Percentiles rank a stretch among this genome's conserved stretches.
Conservation (phyloP, 768 basidiomycete genomes). For the Suillus tomentosus region DNA sequence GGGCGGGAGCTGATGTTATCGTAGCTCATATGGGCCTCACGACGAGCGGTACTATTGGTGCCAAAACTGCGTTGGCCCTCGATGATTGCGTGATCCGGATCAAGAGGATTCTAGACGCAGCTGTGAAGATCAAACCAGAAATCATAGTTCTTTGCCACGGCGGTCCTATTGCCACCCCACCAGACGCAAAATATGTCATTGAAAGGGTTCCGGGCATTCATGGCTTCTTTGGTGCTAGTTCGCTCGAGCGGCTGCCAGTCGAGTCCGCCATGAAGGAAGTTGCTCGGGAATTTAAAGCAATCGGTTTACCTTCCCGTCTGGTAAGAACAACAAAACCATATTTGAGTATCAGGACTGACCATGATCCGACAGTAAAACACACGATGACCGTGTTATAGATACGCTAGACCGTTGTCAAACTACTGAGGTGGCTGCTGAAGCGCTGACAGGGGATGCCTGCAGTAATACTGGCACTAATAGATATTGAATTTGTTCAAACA, state of each 20-base stretch:
- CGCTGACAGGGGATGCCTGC: background rate
- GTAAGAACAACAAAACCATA: background rate
- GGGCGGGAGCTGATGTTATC: conserved; percentile 27
- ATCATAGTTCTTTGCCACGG: conserved; percentile 27
- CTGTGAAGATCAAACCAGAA: conserved; percentile 19
- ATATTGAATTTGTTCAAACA: background rate
- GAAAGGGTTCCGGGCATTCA: conserved; percentile 19
- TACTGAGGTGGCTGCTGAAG: background rate
- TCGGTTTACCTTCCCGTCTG: conserved; percentile 14
- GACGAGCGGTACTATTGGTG: conserved; percentile 29
- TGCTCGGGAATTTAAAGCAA: conserved; percentile 27
- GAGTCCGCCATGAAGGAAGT: conserved; percentile 24
- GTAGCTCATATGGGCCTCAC: conserved; percentile 34
- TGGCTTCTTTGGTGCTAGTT: conserved; percentile 33
- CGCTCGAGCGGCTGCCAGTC: conserved; percentile 28
- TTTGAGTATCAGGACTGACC: conserved; percentile 3
- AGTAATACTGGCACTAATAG: background rate
- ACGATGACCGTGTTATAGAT: background rate
- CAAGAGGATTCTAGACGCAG: conserved; percentile 21
- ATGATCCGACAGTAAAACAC: background rate
- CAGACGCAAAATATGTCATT: conserved; percentile 25
- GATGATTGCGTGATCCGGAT: conserved; percentile 27
- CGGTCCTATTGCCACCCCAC: conserved; percentile 28
- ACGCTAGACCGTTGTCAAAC: background rate
- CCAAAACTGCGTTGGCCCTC: conserved; percentile 24